phyloP scores from a whole-genome alignment of 192 early-diverging fungal genomes.

The Dispira simplex region DNA sequence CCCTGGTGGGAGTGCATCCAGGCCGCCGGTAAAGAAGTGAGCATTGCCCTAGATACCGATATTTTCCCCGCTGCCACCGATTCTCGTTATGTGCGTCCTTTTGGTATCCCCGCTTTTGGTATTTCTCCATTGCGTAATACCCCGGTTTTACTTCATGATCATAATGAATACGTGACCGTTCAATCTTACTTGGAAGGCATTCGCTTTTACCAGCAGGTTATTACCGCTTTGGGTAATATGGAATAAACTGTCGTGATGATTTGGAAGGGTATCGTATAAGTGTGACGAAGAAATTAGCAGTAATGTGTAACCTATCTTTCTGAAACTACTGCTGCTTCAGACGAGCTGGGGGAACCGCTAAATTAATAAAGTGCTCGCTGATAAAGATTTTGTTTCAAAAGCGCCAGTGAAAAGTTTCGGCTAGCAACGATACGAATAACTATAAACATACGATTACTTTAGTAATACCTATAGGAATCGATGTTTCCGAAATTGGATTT shows the following conservation, averaged over 20 bases:
- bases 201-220: slow-evolving; percentile 50
- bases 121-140: slow-evolving; percentile 68
- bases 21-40: slow-evolving; percentile 32
- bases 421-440: too few species aligned
- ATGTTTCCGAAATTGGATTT: too few species aligned
- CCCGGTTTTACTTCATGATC: slow-evolving; percentile 69
- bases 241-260: not conserved
- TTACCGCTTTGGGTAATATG: slow-evolving; percentile 34
- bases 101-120: slow-evolving; percentile 66
- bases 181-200: slow-evolving; percentile 54
- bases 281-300: too few species aligned
- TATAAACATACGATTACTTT: too few species aligned
- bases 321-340: too few species aligned
- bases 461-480: too few species aligned
- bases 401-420: too few species aligned
- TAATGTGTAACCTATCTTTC: too few species aligned
- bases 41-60: slow-evolving; percentile 40
- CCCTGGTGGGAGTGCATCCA: slow-evolving; percentile 51
- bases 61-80: slow-evolving; percentile 82
- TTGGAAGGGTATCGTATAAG: too few species aligned
- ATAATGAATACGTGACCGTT: slow-evolving; percentile 73
- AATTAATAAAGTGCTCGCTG: too few species aligned
- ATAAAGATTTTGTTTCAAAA: too few species aligned
- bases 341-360: too few species aligned
- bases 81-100: slow-evolving; percentile 55